Evolutionary conservation across 495 filamentous ascomycete genomes (phyloP).

Genomic region (Xylaria scruposa): DNA sequence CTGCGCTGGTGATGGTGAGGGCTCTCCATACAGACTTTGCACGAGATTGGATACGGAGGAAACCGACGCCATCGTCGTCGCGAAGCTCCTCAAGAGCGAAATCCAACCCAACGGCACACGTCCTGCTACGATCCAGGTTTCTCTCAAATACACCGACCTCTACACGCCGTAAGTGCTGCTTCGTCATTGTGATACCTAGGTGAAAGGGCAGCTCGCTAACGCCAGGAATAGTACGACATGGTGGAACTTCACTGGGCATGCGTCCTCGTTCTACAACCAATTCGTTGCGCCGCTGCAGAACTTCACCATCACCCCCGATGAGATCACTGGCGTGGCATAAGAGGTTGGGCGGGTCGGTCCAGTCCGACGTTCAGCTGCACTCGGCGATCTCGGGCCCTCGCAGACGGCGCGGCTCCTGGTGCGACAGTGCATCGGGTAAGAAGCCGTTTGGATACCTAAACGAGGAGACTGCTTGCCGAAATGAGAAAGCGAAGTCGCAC

Average conservation of each 20-base stretch:
- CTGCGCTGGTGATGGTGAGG: slow-evolving; percentile 38
- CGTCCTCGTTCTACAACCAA: slow-evolving; percentile 39
- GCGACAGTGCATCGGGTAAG: slow-evolving; percentile 9
- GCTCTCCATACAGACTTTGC: slow-evolving; percentile 35
- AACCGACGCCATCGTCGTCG: slow-evolving; percentile 32
- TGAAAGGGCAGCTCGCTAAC: slow-evolving; percentile 17
- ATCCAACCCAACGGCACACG: slow-evolving; percentile 30
- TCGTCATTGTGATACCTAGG: slow-evolving; percentile 16
- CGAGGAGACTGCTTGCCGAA: slow-evolving; percentile 16
- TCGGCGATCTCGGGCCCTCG: slow-evolving; percentile 19
- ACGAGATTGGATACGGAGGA: slow-evolving; percentile 24
- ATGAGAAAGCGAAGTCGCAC: slow-evolving; percentile 11
- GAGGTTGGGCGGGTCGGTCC: slow-evolving; percentile 26
- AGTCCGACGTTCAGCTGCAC: slow-evolving; percentile 22
- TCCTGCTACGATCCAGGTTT: slow-evolving; percentile 39
- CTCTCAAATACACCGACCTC: slow-evolving; percentile 37
- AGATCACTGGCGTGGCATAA: slow-evolving; percentile 39
- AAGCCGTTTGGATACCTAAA: slow-evolving; percentile 26
- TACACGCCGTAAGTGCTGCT: slow-evolving; percentile 23
- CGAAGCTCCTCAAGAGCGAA: slow-evolving; percentile 36
- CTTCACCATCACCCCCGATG: slow-evolving; percentile 41
- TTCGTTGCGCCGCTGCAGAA: slow-evolving; percentile 32
- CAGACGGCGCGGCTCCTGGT: slow-evolving; percentile 27
- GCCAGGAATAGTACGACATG: slow-evolving; percentile 32
- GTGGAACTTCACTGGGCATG: slow-evolving; percentile 45